These are phyloP conservation scores for Camelina sativa DNA, from an alignment of 345 rosid genomes.

Conservation along the genomic window DNA sequence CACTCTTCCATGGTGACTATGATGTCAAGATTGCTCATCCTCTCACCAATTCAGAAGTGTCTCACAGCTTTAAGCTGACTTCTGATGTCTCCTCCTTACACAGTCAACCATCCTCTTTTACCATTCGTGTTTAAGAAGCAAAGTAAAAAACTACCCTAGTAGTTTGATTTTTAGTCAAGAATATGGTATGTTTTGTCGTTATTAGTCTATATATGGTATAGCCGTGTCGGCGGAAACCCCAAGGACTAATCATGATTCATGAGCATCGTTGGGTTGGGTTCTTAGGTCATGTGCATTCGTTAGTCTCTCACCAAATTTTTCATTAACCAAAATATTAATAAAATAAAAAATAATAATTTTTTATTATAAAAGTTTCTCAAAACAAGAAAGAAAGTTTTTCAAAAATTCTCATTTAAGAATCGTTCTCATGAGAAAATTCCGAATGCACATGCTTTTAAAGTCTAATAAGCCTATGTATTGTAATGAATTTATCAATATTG, in stretches of 20 bases:
- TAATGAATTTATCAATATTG: neutral
- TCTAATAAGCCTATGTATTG: neutral
- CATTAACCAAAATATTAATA: too few species aligned
- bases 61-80: constrained; percentile 33
- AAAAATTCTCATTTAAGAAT: too few species aligned
- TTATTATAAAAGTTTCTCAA: too few species aligned
- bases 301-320: too few species aligned
- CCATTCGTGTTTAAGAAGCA: constrained; percentile 30
- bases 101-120: constrained; percentile 14
- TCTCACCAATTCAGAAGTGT: constrained; percentile 11
- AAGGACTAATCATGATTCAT: constrained; percentile 27
- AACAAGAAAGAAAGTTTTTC: too few species aligned
- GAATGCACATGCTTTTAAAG: neutral
- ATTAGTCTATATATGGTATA: constrained; percentile 2
- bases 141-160: constrained; percentile 3
- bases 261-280: constrained; percentile 31
- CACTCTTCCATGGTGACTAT: constrained; percentile 75
- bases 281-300: neutral
- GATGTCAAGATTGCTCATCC: constrained; percentile 46
- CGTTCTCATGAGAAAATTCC: too few species aligned
- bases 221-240: constrained; percentile 31
- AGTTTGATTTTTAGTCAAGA: constrained; percentile 19
- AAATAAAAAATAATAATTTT: too few species aligned
- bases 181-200: constrained; percentile 18
- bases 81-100: constrained; percentile 9